Base-by-base conservation (phyloP, 768 basidiomycete species). In the Pleurotus giganteus region DNA sequence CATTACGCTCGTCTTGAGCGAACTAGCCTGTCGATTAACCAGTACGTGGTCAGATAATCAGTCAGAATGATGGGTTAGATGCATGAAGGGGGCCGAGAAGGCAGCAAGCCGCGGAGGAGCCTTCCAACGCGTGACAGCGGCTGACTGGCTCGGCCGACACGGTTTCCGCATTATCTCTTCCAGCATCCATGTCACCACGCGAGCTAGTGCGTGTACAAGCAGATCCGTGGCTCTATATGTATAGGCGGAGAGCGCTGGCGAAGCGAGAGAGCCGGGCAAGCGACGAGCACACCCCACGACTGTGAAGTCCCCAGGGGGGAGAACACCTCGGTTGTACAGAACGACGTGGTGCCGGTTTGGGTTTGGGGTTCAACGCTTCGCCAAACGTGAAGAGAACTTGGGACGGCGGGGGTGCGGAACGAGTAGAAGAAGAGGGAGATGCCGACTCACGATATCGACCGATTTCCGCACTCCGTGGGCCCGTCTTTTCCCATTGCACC, bases 1-100 rank as follows among this genome's bases (percentile, higher is more conserved):
- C 97, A 98, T 98, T 97, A 98, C 98, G 79, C 94, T 96, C 97
- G 98, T 98, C 72, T 99, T 99, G 71, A 98, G 97, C 70, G 98
- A 72, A 81, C 87, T 91, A 9, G 97, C 97, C 67, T 99, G 97
- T 51, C 97, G 95, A 70, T 99, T 98, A 77, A 99, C 98, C 50
- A 99, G 75, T 19, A 98, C 91, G 61, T 78, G 94, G 65, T 91
- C 94, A 52, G 19, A 12, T 0, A 63, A 32, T 37, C 29, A 17
- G 34, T 15, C 4, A 60, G 26, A 34, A 45, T 27, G 1, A n/a
- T 28, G 47, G 21, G n/a, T n/a, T n/a, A n/a, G n/a, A n/a, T n/a
- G n/a, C n/a, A n/a, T n/a, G 57, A 53, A 42, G 43, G 37, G 41
- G 12, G 53, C 36, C 9, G 11, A 23, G 34, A 15, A 44, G 1